Evolutionary conservation across 805 yeast species (phyloP).

Genomic region (Candida berthetii): DNA sequence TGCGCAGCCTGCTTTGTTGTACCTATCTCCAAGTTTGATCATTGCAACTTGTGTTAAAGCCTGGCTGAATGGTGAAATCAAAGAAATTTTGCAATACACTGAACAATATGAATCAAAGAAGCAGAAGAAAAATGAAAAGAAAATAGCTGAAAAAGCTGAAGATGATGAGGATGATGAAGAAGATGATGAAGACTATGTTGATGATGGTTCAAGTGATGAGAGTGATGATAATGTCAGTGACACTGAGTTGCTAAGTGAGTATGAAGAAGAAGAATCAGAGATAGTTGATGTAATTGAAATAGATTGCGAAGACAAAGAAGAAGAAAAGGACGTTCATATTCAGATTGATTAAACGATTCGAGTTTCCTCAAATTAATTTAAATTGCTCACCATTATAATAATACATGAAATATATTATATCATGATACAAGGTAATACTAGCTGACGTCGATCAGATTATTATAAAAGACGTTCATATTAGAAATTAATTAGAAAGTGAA

Average conservation of each 20-base stretch:
- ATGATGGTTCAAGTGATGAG: slow-evolving; percentile 9
- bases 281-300: background rate
- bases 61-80: slow-evolving; percentile 33
- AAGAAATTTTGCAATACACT: slow-evolving; percentile 10
- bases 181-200: slow-evolving; percentile 10
- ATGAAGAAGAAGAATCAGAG: slow-evolving; percentile 3
- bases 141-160: slow-evolving; percentile 27
- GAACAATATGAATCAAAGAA: slow-evolving; percentile 10
- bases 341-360: too few relatives aligned
- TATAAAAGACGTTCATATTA: too few relatives aligned
- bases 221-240: slow-evolving; percentile 10
- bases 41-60: slow-evolving; percentile 29
- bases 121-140: slow-evolving; percentile 6
- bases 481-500: too few relatives aligned
- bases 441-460: too few relatives aligned
- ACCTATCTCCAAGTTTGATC: slow-evolving; percentile 46
- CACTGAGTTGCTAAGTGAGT: background rate
- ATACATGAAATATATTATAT: too few relatives aligned
- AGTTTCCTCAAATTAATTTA: too few relatives aligned
- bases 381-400: too few relatives aligned
- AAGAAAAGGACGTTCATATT: too few relatives aligned
- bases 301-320: too few relatives aligned
- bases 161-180: slow-evolving; percentile 27
- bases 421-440: too few relatives aligned
- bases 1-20: slow-evolving; percentile 67